Conservation (phyloP, 306 rosid genomes). For the Rosa persica region DNA sequence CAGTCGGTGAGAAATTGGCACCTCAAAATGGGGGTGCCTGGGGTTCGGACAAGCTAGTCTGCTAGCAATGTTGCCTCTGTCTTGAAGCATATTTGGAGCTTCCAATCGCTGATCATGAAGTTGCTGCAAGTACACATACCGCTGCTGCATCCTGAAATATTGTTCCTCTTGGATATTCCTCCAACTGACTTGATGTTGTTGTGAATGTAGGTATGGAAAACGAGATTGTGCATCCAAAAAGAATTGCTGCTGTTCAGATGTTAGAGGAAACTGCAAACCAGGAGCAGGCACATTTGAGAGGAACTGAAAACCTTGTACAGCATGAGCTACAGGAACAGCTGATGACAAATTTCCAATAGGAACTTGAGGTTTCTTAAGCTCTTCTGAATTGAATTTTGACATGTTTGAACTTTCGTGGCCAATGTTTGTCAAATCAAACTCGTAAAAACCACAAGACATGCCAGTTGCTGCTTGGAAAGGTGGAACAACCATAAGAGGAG, state of each 20-base stretch:
- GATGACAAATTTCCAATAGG: conserved; percentile 26
- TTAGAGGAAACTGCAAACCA: conserved; percentile 41
- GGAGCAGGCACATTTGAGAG: conserved; percentile 36
- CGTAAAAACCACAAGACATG: conserved; percentile 27
- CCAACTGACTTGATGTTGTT: conserved; percentile 41
- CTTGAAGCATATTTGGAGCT: conserved; percentile 36
- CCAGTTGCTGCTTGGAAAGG: conserved; percentile 29
- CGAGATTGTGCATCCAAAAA: conserved; percentile 27
- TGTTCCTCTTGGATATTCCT: conserved; percentile 43
- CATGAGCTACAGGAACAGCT: conserved; percentile 24
- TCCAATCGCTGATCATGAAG: conserved; percentile 36
- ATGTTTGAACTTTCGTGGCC: conserved; percentile 37
- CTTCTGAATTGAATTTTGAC: conserved; percentile 24
- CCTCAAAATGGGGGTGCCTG: conserved; percentile 38
- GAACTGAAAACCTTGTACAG: conserved; percentile 30
- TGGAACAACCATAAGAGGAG: conserved; percentile 28
- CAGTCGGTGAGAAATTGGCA: conserved; percentile 34
- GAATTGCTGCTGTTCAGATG: conserved; percentile 41
- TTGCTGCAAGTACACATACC: conserved; percentile 37
- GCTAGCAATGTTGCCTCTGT: conserved; percentile 29
- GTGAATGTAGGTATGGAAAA: conserved; percentile 32
- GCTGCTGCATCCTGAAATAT: conserved; percentile 27
- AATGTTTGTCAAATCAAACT: conserved; percentile 21
- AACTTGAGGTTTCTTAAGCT: conserved; percentile 26
- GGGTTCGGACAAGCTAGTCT: conserved; percentile 19